Evolutionary conservation across 2,329 filamentous ascomycete genomes (phyloP).

Genomic region (Colletotrichum melonis): DNA sequence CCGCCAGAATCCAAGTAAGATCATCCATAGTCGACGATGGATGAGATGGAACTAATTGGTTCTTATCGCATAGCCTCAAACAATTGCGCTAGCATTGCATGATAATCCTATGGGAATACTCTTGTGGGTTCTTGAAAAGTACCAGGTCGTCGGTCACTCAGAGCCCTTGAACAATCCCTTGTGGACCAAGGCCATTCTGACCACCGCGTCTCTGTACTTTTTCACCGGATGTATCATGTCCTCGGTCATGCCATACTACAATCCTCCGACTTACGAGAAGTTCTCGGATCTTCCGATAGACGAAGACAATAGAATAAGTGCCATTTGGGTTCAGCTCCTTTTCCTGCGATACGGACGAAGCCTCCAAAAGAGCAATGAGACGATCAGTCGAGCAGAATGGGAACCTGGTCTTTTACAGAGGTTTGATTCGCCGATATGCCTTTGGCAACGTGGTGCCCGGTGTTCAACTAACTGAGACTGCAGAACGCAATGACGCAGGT

Average conservation of each 20-base stretch:
- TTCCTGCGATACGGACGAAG: slow-evolving; percentile 32
- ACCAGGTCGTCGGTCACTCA: slow-evolving; percentile 30
- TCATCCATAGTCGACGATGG: not conserved
- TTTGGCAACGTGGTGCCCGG: not conserved
- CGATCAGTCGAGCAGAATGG: slow-evolving; percentile 23
- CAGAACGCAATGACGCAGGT: slow-evolving; percentile 37
- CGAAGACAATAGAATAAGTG: slow-evolving; percentile 36
- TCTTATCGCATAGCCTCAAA: slow-evolving; percentile 46
- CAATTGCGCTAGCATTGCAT: slow-evolving; percentile 52
- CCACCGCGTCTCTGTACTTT: slow-evolving; percentile 39
- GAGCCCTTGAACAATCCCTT: slow-evolving; percentile 34
- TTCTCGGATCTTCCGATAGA: slow-evolving; percentile 29
- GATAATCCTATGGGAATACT: slow-evolving; percentile 56
- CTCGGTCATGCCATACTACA: slow-evolving; percentile 35
- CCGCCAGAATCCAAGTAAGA: slow-evolving; percentile 49
- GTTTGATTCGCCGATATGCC: not conserved
- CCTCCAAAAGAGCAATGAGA: slow-evolving; percentile 31
- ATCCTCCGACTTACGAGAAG: slow-evolving; percentile 35
- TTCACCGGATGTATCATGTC: slow-evolving; percentile 40
- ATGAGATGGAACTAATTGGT: not conserved
- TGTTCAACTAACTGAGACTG: not conserved
- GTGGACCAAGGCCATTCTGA: slow-evolving; percentile 35
- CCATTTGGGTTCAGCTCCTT: slow-evolving; percentile 37
- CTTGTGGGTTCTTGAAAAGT: slow-evolving; percentile 56
- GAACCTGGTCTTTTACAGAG: slow-evolving; percentile 37